Evolutionary conservation across 768 basidiomycete species (phyloP), one percentile per base, ranked within the genome.

Genomic region (Hygrophorus russula): DNA sequence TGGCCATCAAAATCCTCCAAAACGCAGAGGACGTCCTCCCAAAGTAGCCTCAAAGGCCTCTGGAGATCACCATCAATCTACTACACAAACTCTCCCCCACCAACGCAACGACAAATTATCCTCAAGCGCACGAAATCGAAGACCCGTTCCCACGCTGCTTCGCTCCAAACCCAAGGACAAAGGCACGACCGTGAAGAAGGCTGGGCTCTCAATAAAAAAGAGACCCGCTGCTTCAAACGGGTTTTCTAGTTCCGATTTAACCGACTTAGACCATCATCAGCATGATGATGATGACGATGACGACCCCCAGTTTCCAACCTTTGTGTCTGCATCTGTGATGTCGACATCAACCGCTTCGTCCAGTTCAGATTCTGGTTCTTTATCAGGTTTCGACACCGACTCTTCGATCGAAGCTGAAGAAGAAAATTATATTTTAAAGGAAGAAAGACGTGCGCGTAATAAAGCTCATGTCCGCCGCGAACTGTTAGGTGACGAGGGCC

Each of bases 321-420:
- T 84, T 56, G 66, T 84, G 19, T 74, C 78, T 20, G 81, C 81
- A 15, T 76, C 78, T 24, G 76, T 64, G 2, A 52, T 76, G 32
- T 71, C 75, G 6, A 70, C 70, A 5, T 63, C 61, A 39, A 66
- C 63, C 8, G 71, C 72, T 10, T 60, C 66, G 6, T 68, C 71
- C 2, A 70, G 69, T 37, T 75, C 74, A 10, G 63, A 66, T 41
- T 48, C 46, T 8, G 54, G 49, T 35, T 63, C 59, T 2, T 54
- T 58, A 35, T 68, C 67, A 11, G 65, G 66, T 19, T 69, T 70
- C 46, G 71, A 67, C 36, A 70, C 71, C 38, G 79, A 79, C 50
- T 72, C 73, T 20, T 71, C 70, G 28, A 66, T 80, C 30, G 70
- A 75, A 50, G 70, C 66, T 33, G 79, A 82, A 56, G 79, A 82